Base-by-base conservation (phyloP, 805 yeast genomes). In the Metschnikowia kofuensis region DNA sequence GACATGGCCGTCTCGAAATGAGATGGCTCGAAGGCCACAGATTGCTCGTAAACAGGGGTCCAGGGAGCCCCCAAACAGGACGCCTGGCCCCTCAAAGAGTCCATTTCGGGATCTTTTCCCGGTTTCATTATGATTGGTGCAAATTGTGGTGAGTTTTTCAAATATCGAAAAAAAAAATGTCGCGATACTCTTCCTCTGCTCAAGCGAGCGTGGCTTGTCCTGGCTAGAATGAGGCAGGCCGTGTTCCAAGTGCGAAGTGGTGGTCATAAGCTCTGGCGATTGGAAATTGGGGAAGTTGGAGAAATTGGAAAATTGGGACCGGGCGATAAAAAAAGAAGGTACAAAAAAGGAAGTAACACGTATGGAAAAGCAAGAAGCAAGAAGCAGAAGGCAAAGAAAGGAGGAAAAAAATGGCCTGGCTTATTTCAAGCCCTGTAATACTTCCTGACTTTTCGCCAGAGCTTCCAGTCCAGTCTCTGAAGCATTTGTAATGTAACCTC, bases 1-100 rank as follows among this genome's bases (percentile, higher is more conserved):
- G 79, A 66, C 91, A 89, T 85, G 6, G 96, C 96, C 2, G 70
- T 69, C 48, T 81, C 83, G 60, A 84, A 89, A 66, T 89, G 88
- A 6, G 64, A 65, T 12, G 72, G 60, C 11, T 68, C 68, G 56
- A 84, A 84, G 4, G 72, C 79, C 2, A 77, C 83, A 0, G 60
- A 60, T 0, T 69, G 61, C 49, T 74, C 72, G 58, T 78, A 84
- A 0, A 85, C 63, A 0, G 86, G 81, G 15, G 78, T 76, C 94
- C 94, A 86, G 35, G 70, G 69, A 1, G 69, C 63, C 0, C 91
- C 91, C 34, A 86, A 61, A 0, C 64, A 62, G 0, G 88, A 80
- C 26, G 42, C 37, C 35, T 42, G 44, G 35, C 45, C 43, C 42
- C 49, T 40, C 34, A 54, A 52, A 26, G 52, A 48, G 14, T 52